Evolutionary conservation across 805 yeast species (phyloP), one percentile per base, ranked within the genome.

Genomic region (Alloascoidea hylecoeti): DNA sequence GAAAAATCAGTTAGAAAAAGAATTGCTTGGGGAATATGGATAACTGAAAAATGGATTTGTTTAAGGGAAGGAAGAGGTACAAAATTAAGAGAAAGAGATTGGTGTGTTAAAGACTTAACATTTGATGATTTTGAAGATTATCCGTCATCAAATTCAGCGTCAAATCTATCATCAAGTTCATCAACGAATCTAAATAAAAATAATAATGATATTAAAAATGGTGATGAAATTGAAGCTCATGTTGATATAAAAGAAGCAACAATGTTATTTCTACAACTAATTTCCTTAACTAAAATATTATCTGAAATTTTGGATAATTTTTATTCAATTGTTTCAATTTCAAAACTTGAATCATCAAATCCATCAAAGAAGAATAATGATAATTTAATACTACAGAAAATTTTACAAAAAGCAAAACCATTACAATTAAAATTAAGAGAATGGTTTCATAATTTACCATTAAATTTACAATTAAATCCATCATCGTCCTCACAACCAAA

Each of bases 21-120:
- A 42, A 58, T 89, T 36, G 95, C 96, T 1, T 89, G 98, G 97
- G 96, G 96, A 0, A 92, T 86, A 1, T 89, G 75, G 65, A 64
- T 81, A 38, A 94, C 85, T 55, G 96, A 86, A 50, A 85, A 88
- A 52, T 89, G 97, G 97, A 67, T 79, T 5, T 64, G 95, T 1
- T 59, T 88, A 36, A 72, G 75, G 38, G 94, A 84, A 50, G 74
- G 88, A 0, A 63, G 96, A 34, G 94, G 95, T 2, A 78, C 95
- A 0, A 95, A 85, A 54, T 68, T 80, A 27, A 70, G 75, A 15
- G 79, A 76, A 2, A 59, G 66, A 39, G 82, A 85, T 52, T 89
- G 97, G 96, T 63, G 78, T 32, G 92, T 88, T 3, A 64, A 69
- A 36, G 64, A 72, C 33, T 66, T 88, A 16, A 60, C 72, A 0